These are phyloP conservation scores for Tetrahymena malaccensis DNA, from an alignment of 73 alveolate genomes.

Conservation along the genomic window DNA sequence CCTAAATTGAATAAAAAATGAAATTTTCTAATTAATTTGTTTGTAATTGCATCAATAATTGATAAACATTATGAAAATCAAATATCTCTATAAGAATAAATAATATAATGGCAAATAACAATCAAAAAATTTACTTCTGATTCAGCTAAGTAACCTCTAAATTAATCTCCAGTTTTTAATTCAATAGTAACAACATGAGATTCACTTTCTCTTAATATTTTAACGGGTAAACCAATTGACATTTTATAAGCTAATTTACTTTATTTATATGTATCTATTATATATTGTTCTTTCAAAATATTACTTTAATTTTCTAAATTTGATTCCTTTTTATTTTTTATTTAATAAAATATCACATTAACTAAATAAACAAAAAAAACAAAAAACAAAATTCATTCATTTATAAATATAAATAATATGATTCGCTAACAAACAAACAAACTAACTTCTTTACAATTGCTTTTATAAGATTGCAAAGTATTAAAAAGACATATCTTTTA, in stretches of 20 bases:
- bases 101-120: too few relatives aligned
- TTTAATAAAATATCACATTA: background rate
- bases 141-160: conserved; percentile 93
- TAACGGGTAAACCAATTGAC: conserved; percentile 89
- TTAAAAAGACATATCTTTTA: background rate
- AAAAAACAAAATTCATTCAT: background rate
- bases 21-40: background rate
- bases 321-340: background rate
- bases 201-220: conserved; percentile 92
- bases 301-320: background rate
- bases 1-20: conserved; percentile 28
- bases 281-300: background rate
- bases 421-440: background rate
- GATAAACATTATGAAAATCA: too few relatives aligned
- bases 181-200: conserved; percentile 94
- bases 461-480: background rate
- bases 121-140: conserved; percentile 65
- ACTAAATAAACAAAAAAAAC: background rate
- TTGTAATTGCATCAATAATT: too few relatives aligned
- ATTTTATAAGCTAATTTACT: conserved; percentile 32
- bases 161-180: conserved; percentile 86
- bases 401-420: background rate
- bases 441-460: background rate
- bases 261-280: background rate
- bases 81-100: too few relatives aligned